Base-by-base conservation (phyloP, 306 rosid genomes). In the Inga oerstediana region DNA sequence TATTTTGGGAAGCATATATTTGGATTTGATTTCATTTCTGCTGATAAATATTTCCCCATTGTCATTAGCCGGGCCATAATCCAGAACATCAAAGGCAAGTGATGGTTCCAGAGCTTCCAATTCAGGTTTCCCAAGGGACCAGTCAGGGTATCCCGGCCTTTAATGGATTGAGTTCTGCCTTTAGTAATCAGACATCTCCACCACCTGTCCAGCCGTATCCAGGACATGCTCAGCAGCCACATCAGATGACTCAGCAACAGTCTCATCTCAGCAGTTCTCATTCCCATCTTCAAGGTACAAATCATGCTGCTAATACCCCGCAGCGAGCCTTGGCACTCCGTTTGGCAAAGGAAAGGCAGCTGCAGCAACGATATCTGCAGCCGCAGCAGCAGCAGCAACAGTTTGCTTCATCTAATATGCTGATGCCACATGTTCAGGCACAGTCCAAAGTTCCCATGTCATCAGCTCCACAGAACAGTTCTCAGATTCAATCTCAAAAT, bases 31-130 rank as follows among this genome's bases (percentile, higher is more conserved):
- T 76, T 77, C 56, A 30, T 76, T 82, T 72, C 17, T 51, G 67
- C 84, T 79, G 74, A 79, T 84, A 49, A 64, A 65, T 37, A 62
- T 82, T 82, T 32, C 4, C 10, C 52, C 64, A 32, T 43, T 81
- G 41, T 74, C 70, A 59, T 81, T 86, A 97, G 97, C 95, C 97
- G 86, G 98, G 91, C 69, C 98, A 90, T 79, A 94, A 88, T 85
- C 89, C 84, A 39, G 98, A 93, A 83, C 97, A 94, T 85, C 98
- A 91, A 86, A 91, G 95, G 92, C 97, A 91, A 87, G 87, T 89
- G 87, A 84, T 89, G 92, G 92, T 83, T 85, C 94, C 97, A 1
- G 98, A 97, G 87, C 93, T 84, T 81, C 94, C 85, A 51, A 87
- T 92, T 92, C 99, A 90, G 89, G 97, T 61, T 68, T 80, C 90